Evolutionary conservation across 169 alveolate genomes (phyloP), one percentile per base, ranked within the genome.

Genomic region (Perkinsus olseni): DNA sequence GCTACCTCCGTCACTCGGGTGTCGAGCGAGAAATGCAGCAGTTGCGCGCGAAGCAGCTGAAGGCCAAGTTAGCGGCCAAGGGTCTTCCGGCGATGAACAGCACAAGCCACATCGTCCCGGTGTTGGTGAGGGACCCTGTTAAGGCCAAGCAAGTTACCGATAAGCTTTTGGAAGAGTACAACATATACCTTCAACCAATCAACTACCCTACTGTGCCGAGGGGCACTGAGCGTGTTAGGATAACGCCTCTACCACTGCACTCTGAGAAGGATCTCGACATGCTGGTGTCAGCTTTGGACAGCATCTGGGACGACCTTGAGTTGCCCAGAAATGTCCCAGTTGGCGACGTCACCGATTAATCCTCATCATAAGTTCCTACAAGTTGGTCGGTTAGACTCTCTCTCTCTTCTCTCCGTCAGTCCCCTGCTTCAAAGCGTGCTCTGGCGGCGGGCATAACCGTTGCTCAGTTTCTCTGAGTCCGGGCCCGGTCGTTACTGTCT

Each of bases 161-260:
- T 39, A 95, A 91, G 17, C 96, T 97, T 1, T 93, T 97, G 38
- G 74, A 95, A 31, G 97, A 96, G 38, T 93, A 95, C 93, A 95
- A 95, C 91, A 95, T 97, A 10, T 97, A 97, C 93, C 95, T 97
- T 13, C 97, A 97, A 95, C 99, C 99, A 0, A 97, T 97, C 91
- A 97, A 97, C 94, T 97, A 96, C 93, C 99, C 99, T 10, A 97
- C 99, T 36, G 99, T 97, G 38, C 97, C 98, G 10, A 91, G 95
- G 91, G 98, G 98, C 40, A 92, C 97, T 62, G 99, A 97, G 94
- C 94, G 97, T 21, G 94, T 97, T 37, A 94, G 99, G 92, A 92
- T 97, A 74, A 96, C 97, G 37, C 99, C 99, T 34, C 95, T 97
- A 39, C 99, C 99, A n/a, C 93, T 95, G 48, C 99, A 97, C 94